Evolutionary conservation across 2,329 filamentous ascomycete genomes (phyloP).

Genomic region (Apiospora kogelbergensis): DNA sequence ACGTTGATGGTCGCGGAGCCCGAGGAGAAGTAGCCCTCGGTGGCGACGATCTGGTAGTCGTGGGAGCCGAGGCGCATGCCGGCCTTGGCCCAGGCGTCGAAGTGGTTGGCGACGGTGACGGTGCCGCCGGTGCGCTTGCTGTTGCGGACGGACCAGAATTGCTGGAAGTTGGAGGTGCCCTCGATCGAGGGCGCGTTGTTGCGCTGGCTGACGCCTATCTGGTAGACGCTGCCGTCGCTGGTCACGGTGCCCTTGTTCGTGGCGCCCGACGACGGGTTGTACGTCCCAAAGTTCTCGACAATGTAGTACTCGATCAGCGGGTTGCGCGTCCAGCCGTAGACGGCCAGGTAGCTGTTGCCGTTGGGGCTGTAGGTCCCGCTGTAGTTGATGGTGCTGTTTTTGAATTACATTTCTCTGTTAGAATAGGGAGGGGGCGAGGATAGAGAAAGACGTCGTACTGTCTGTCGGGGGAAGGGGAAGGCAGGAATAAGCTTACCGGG

Average conservation of each 20-base stretch:
- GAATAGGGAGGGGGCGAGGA: not conserved
- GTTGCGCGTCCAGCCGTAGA: conserved; percentile 40
- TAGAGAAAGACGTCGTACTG: not conserved
- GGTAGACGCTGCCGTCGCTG: conserved; percentile 34
- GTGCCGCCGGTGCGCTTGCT: conserved; percentile 34
- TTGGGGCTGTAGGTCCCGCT: conserved; percentile 45
- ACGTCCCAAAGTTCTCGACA: conserved; percentile 42
- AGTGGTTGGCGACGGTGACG: conserved; percentile 29
- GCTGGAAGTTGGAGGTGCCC: conserved; percentile 46
- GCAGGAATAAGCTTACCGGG: conserved; percentile 13
- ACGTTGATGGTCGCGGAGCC: conserved; percentile 36
- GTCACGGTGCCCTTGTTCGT: conserved; percentile 29
- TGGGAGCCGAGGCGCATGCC: conserved; percentile 27
- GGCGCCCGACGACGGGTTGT: conserved; percentile 39
- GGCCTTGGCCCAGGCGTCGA: conserved; percentile 26
- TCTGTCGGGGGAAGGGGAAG: conserved; percentile 9
- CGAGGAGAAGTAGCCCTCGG: conserved; percentile 40
- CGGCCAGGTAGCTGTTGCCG: conserved; percentile 43
- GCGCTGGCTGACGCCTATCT: conserved; percentile 32
- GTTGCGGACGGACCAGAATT: conserved; percentile 50
- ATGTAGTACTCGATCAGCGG: conserved; percentile 42
- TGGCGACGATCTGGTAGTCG: conserved; percentile 33
- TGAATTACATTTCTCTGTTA: no score
- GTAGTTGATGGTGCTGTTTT: conserved; percentile 45
- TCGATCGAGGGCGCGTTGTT: conserved; percentile 43